A percentile compares a stretch with the other conserved stretches of the same genome.
These are phyloP conservation scores for Meyerozyma sp. DNA, from an alignment of 1,139 yeast species.

Conservation along the genomic window DNA sequence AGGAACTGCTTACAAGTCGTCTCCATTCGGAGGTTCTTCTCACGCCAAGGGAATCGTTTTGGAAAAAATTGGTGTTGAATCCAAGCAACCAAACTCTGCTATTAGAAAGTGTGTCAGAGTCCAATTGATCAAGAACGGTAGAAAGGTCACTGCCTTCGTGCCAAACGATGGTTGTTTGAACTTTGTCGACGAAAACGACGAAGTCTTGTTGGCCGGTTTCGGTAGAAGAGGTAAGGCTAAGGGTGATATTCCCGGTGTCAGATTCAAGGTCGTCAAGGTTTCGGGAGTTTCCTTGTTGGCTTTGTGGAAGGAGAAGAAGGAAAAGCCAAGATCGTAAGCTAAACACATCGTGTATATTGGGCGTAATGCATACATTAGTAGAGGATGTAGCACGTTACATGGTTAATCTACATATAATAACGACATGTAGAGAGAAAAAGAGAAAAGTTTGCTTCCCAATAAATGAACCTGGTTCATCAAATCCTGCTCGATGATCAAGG, in stretches of 20 bases:
- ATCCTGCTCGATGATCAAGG: no score
- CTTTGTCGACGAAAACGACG: conserved; percentile 99
- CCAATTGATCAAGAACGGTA: conserved; percentile 99
- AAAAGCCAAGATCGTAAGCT: conserved; percentile 97
- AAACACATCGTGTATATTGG: conserved; percentile 2
- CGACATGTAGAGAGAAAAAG: neutral
- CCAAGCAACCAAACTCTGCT: conserved; percentile 99
- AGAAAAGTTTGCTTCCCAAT: no score
- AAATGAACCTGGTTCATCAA: no score
- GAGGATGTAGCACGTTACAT: neutral
- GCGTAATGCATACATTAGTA: conserved; percentile 2
- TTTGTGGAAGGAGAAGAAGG: conserved; percentile 99
- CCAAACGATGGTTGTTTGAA: conserved; percentile 99
- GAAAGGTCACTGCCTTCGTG: conserved; percentile 99
- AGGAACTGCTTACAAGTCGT: conserved; percentile 99
- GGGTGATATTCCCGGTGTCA: conserved; percentile 99
- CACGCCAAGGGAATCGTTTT: conserved; percentile 99
- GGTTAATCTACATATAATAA: neutral
- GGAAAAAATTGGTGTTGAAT: conserved; percentile 99
- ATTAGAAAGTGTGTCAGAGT: conserved; percentile 99
- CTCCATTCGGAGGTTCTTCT: conserved; percentile 99
- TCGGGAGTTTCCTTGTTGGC: conserved; percentile 99
- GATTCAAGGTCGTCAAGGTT: conserved; percentile 99
- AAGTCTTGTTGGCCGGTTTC: conserved; percentile 99
- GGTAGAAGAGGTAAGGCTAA: conserved; percentile 99